Evolutionary conservation across 768 basidiomycete genomes (phyloP).

Genomic region (Pilatotrama ljubarskyi): DNA sequence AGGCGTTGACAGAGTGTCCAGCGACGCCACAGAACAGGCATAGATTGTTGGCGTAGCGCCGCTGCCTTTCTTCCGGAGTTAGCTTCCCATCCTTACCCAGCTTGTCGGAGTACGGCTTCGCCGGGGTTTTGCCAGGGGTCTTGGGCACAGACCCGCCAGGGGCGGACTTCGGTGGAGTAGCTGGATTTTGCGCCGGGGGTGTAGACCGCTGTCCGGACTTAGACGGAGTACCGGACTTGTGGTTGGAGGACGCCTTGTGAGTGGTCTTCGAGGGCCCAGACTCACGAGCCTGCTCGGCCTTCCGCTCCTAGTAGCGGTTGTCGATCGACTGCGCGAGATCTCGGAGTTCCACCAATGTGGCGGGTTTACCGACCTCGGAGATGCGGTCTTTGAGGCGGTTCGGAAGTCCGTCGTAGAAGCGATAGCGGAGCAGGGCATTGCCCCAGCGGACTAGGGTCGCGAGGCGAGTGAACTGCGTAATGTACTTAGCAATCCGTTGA

Average conservation of each 20-base stretch:
- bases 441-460: constrained; percentile 10
- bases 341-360: not conserved
- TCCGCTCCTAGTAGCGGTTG: constrained; percentile 18
- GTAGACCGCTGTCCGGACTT: not conserved
- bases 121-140: too few species aligned
- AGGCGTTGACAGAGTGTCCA: too few species aligned
- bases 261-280: not conserved
- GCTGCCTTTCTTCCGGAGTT: too few species aligned
- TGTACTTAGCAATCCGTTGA: constrained; percentile 7
- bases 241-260: not conserved
- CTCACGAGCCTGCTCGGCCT: not conserved
- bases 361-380: constrained; percentile 4
- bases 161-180: too few species aligned
- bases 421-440: constrained; percentile 15
- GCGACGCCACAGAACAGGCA: too few species aligned
- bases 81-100: too few species aligned
- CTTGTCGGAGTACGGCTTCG: too few species aligned
- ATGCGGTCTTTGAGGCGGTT: constrained; percentile 16
- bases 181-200: too few species aligned
- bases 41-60: too few species aligned
- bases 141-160: too few species aligned
- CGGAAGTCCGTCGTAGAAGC: constrained; percentile 18
- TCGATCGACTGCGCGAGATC: constrained; percentile 11
- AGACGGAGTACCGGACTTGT: not conserved
- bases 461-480: constrained; percentile 20